A percentile compares a stretch with the other conserved stretches of the same genome.
Evolutionary conservation across 2,329 filamentous ascomycete genomes (phyloP).

Genomic region (Talaromyces sp.): DNA sequence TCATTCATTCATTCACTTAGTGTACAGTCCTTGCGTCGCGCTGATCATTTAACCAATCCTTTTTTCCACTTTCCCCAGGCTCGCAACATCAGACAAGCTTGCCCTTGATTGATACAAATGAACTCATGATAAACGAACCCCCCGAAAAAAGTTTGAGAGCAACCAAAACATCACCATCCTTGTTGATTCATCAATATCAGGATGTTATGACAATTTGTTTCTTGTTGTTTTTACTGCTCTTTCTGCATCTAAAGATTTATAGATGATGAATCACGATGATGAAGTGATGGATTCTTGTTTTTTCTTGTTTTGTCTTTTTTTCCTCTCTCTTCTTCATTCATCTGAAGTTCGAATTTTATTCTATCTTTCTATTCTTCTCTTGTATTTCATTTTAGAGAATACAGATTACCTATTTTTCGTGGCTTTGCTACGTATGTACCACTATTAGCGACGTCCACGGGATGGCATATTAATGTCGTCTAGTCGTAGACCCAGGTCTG

Average conservation of each 20-base stretch:
- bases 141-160: slow-evolving; percentile 9
- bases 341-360: slow-evolving; percentile 1
- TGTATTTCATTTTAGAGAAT: neutral
- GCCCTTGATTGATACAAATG: neutral
- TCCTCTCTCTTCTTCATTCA: slow-evolving; percentile 12
- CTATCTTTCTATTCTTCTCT: slow-evolving; percentile 2
- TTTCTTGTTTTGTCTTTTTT: slow-evolving; percentile 10
- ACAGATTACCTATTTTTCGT: neutral
- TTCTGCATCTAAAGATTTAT: slow-evolving; percentile 9
- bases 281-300: slow-evolving; percentile 8
- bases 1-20: neutral
- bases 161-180: neutral
- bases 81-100: neutral
- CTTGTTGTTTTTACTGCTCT: neutral
- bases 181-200: neutral
- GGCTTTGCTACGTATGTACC: too few relatives aligned
- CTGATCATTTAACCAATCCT: slow-evolving; percentile 1
- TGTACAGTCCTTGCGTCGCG: slow-evolving; percentile 12
- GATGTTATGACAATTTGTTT: neutral
- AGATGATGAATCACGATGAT: slow-evolving; percentile 9
- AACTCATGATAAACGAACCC: slow-evolving; percentile 10
- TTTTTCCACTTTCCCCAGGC: neutral
- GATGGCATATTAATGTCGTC: too few relatives aligned
- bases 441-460: too few relatives aligned
- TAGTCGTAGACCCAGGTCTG: too few relatives aligned